These are phyloP conservation scores for Candida boidinii DNA, from an alignment of 805 yeast genomes.

Conservation along the genomic window DNA sequence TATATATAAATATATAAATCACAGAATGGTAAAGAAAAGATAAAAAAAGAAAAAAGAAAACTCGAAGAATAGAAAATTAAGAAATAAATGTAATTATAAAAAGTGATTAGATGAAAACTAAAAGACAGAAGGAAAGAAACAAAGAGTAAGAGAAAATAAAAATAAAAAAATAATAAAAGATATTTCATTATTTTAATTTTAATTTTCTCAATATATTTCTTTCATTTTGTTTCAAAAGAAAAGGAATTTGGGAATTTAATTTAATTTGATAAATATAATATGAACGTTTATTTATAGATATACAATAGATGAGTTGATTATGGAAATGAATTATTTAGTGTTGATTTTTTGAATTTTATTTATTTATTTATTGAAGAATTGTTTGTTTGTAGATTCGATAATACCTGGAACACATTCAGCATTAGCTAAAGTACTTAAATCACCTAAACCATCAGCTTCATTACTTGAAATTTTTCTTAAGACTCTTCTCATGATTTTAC, in stretches of 20 bases:
- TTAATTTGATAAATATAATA: too few species aligned
- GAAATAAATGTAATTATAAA: not conserved
- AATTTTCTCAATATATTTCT: too few species aligned
- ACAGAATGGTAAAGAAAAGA: not conserved
- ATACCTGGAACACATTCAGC: conserved; percentile 76
- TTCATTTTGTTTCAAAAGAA: too few species aligned
- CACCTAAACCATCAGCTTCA: conserved; percentile 91
- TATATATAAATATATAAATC: too few species aligned
- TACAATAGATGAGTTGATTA: too few species aligned
- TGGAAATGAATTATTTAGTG: too few species aligned
- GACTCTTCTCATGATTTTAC: conserved; percentile 97
- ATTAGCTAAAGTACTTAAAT: conserved; percentile 80
- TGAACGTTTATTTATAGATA: too few species aligned
- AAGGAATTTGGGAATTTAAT: too few species aligned
- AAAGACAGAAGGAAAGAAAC: not conserved
- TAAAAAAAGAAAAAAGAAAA: not conserved
- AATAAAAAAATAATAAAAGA: too few species aligned
- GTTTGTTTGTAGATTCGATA: conserved; percentile 54
- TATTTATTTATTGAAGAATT: conserved; percentile 28
- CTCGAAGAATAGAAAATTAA: too few species aligned
- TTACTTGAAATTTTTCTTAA: conserved; percentile 87
- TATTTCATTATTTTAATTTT: too few species aligned
- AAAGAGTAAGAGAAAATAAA: not conserved
- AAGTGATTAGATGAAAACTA: not conserved
- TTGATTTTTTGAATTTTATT: too few species aligned